A percentile compares a stretch with the other conserved stretches of the same genome.
Conservation (phyloP, 176 grass and related monocot species). For the Cymbopogon citratus region DNA sequence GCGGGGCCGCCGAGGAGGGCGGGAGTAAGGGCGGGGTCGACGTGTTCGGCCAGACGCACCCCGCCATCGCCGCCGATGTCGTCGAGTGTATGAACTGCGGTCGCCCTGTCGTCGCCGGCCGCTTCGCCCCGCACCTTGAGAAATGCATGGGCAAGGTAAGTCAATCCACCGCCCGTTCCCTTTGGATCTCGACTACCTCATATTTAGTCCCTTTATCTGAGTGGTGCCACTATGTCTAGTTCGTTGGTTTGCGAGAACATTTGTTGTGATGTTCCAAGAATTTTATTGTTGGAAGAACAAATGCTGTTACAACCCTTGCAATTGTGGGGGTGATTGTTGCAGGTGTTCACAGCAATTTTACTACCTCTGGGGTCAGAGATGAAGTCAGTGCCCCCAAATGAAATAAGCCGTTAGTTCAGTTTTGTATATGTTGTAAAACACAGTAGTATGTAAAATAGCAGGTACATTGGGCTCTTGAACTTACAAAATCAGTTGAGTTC, state of each 20-base stretch:
- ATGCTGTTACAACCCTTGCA: background rate
- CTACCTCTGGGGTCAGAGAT: background rate
- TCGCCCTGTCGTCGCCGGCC: slow-evolving; percentile 62
- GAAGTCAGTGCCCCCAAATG: background rate
- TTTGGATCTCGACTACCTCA: background rate
- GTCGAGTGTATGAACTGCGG: slow-evolving; percentile 95
- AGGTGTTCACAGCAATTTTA: background rate
- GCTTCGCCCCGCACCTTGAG: slow-evolving; percentile 93
- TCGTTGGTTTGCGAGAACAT: background rate
- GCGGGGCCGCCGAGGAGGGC: slow-evolving; percentile 36
- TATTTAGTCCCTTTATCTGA: background rate
- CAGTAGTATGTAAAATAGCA: no score
- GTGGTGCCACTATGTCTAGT: background rate
- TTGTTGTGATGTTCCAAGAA: background rate
- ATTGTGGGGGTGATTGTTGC: background rate
- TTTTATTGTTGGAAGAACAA: background rate
- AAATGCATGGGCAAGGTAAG: slow-evolving; percentile 99
- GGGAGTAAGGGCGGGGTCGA: slow-evolving; percentile 73
- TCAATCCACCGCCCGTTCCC: background rate
- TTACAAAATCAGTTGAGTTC: background rate
- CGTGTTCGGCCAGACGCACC: slow-evolving; percentile 78
- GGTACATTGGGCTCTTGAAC: background rate
- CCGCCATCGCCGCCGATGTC: slow-evolving; percentile 64
- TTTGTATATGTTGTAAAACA: background rate
- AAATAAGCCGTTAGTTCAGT: background rate